These are phyloP conservation scores for Candida rishiriensis DNA, from an alignment of 805 yeast species.

Conservation along the genomic window DNA sequence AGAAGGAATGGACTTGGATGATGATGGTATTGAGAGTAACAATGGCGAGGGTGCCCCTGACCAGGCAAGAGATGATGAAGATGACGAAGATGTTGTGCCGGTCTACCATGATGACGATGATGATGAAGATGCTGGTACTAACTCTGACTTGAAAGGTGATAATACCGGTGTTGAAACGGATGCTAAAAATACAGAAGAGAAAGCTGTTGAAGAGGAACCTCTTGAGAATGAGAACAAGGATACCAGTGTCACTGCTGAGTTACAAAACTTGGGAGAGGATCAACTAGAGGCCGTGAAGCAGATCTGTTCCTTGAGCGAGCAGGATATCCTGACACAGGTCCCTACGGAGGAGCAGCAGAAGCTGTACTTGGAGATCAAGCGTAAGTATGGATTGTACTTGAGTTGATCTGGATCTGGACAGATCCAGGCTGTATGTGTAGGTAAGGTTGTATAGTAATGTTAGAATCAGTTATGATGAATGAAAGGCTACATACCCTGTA, in stretches of 20 bases:
- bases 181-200: background rate
- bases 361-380: constrained; percentile 22
- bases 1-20: background rate
- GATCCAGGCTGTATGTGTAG: no score
- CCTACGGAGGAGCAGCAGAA: constrained; percentile 18
- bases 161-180: background rate
- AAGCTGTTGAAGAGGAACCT: background rate
- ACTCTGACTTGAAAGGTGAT: background rate
- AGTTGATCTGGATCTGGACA: background rate
- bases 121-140: background rate
- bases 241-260: constrained; percentile 2
- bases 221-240: background rate
- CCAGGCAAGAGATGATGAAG: background rate
- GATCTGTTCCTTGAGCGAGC: constrained; percentile 22
- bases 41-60: background rate
- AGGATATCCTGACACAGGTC: constrained; percentile 15
- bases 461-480: no score
- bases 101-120: background rate
- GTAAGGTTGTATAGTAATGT: no score
- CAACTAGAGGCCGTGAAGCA: constrained; percentile 18
- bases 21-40: background rate
- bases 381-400: constrained; percentile 11
- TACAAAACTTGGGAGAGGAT: constrained; percentile 10
- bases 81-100: no score
- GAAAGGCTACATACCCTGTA: no score